Percentiles rank a stretch among this genome's conserved stretches.
phyloP scores from a whole-genome alignment of 2,329 filamentous ascomycete genomes.

The Sporothrix dimorphospora region DNA sequence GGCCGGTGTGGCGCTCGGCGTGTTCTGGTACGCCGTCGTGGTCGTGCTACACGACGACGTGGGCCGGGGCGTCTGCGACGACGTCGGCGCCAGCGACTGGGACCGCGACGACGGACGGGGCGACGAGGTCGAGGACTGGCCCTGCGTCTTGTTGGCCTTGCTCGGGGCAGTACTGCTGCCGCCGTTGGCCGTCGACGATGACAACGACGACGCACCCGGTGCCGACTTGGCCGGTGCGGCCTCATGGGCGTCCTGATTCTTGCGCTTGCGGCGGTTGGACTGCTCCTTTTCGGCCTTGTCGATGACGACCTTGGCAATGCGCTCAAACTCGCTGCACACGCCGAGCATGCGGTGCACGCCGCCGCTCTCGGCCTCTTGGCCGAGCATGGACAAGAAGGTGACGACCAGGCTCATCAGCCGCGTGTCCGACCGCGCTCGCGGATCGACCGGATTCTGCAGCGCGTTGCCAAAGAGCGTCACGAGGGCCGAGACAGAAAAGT shows the following conservation, averaged over 20 bases:
- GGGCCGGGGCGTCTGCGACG: constrained; percentile 29
- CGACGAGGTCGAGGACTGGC: neutral
- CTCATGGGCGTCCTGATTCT: constrained; percentile 55
- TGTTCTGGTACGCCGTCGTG: constrained; percentile 30
- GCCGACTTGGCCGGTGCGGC: constrained; percentile 37
- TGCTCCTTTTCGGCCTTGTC: constrained; percentile 90
- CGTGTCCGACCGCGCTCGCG: constrained; percentile 83
- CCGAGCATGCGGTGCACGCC: constrained; percentile 92
- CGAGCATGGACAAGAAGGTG: constrained; percentile 84
- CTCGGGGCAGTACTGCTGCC: neutral
- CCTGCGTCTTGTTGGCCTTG: neutral
- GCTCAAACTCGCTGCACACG: constrained; percentile 94
- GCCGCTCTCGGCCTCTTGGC: constrained; percentile 85
- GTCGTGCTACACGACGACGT: constrained; percentile 30
- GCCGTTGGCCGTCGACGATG: neutral
- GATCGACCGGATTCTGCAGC: constrained; percentile 89
- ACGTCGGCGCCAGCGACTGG: constrained; percentile 10
- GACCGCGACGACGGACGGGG: constrained; percentile 22
- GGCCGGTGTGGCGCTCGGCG: constrained; percentile 32
- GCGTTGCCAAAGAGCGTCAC: constrained; percentile 97
- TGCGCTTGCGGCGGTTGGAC: constrained; percentile 79
- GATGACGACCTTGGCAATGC: constrained; percentile 87
- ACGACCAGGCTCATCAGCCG: constrained; percentile 92
- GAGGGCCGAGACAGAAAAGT: constrained; percentile 93
- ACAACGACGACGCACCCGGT: neutral